A percentile compares a stretch with the other conserved stretches of the same genome.
These are phyloP conservation scores for Mycena sp. DNA, from an alignment of 1,284 basidiomycete genomes.

Conservation along the genomic window DNA sequence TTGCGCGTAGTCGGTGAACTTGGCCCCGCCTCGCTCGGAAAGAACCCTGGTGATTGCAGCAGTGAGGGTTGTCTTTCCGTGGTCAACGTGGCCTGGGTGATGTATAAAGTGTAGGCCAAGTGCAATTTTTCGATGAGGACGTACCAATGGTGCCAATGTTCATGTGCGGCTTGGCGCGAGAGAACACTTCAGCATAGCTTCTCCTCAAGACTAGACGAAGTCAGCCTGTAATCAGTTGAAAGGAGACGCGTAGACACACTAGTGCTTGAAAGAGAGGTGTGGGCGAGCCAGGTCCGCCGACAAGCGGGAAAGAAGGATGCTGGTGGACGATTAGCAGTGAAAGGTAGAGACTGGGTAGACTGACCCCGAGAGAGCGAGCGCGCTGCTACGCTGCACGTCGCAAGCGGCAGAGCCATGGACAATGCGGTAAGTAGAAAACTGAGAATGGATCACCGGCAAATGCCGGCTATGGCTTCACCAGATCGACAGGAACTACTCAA, in stretches of 20 bases:
- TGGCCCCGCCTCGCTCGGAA: conserved; percentile 83
- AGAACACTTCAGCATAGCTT: conserved; percentile 85
- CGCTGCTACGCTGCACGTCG: conserved; percentile 38
- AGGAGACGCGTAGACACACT: conserved; percentile 31
- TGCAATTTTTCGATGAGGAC: conserved; percentile 31
- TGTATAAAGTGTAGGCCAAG: conserved; percentile 21
- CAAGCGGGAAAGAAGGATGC: conserved; percentile 51
- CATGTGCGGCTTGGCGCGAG: conserved; percentile 93
- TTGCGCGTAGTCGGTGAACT: conserved; percentile 96
- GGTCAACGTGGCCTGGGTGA: conserved; percentile 88
- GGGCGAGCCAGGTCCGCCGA: conserved; percentile 39
- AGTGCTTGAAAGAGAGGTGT: neutral
- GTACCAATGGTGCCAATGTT: conserved; percentile 94
- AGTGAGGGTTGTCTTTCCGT: conserved; percentile 97
- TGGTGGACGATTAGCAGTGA: conserved; percentile 32
- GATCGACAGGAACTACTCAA: conserved; percentile 78
- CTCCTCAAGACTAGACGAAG: conserved; percentile 51
- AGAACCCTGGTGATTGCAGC: conserved; percentile 99
- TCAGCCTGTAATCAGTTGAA: conserved; percentile 13
- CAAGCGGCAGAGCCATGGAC: conserved; percentile 18
- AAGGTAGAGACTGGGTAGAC: conserved; percentile 22
- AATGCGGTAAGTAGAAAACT: conserved; percentile 28
- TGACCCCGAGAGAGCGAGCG: conserved; percentile 60
- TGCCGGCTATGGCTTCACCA: conserved; percentile 45
- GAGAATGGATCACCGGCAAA: conserved; percentile 31